Evolutionary conservation across 2,329 filamentous ascomycete species (phyloP).

Genomic region (Xylariales sp.): DNA sequence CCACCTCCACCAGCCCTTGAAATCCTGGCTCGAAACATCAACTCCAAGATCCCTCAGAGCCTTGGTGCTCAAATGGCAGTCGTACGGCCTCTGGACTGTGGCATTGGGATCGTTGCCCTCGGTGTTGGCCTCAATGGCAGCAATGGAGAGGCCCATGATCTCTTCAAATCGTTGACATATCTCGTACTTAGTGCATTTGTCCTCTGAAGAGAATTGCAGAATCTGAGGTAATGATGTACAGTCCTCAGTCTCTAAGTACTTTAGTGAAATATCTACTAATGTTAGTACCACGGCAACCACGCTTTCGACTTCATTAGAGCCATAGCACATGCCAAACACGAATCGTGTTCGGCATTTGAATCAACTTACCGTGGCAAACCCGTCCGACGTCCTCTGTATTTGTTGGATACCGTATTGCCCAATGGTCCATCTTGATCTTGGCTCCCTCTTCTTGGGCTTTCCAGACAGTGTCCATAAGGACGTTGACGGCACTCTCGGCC

Average conservation of each 20-base stretch:
- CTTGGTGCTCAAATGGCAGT: conserved; percentile 80
- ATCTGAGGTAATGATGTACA: conserved; percentile 57
- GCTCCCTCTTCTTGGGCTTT: conserved; percentile 62
- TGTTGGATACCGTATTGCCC: conserved; percentile 78
- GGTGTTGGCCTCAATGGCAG: conserved; percentile 63
- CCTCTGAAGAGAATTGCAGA: conserved; percentile 83
- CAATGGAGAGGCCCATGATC: conserved; percentile 70
- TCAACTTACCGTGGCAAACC: conserved; percentile 59
- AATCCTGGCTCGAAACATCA: conserved; percentile 68
- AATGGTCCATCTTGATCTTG: conserved; percentile 77
- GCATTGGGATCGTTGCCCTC: conserved; percentile 69
- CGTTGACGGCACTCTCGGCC: conserved; percentile 77
- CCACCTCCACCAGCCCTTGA: conserved; percentile 75
- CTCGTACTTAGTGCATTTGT: conserved; percentile 83
- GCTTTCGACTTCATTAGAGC: no score
- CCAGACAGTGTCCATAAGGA: conserved; percentile 71
- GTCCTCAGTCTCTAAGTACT: conserved; percentile 54
- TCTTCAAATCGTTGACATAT: conserved; percentile 76
- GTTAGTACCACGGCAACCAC: no score
- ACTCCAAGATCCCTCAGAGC: conserved; percentile 69
- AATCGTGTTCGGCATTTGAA: no score
- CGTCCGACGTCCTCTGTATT: conserved; percentile 84
- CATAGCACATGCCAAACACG: no score
- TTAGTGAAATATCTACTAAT: conserved; percentile 66
- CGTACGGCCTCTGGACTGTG: conserved; percentile 74